Base-by-base conservation (phyloP, 768 basidiomycete genomes). In the Roridomyces roridus region DNA sequence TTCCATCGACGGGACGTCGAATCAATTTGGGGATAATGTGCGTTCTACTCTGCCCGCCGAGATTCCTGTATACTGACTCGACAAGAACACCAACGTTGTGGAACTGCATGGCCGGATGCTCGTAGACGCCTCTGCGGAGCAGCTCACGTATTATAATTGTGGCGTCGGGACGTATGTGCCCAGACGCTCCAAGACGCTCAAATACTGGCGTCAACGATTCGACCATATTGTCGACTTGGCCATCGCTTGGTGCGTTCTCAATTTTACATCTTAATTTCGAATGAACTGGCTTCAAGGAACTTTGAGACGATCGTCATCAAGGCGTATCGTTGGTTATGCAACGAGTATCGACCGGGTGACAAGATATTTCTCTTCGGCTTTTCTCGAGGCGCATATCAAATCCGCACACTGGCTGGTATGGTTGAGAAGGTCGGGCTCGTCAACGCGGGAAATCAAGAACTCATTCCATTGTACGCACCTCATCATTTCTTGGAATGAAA, bases 381-480 rank as follows among this genome's bases (percentile, higher is more conserved):
- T 50, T 74, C 73, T 7, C 67, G 72, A 4, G 72, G 73, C 10
- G 73, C 73, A n/a, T 73, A 72, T 53, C 72, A 73, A 54, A 68
- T 65, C 12, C 69, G 73, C 24, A 66, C 62, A 0, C 17, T 72
- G 31, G 65, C 70, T 6, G 72, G 47, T 4, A 72, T 73, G 71
- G 67, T 72, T 25, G 26, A 54, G 28, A 54, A 77, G 73, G 72
- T 78, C 1, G 77, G 78, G 15, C 54, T 79, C 11, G 63, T 77
- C 28, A 57, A 67, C 18, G 65, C 68, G 12, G 76, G 77, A 36
- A 77, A 78, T 42, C 53, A 71, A 15, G 69, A 71, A 11, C 72
- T 75, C 36, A 79, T 79, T 36, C 71, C 73, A 11, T 77, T 76
- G 73, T 74, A 47, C 35, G 64, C n/a, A 34, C n/a, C n/a, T 31